A percentile compares a stretch with the other conserved stretches of the same genome.
Conservation (phyloP, 257 asterid species). For the Solanum ahanhuiri region DNA sequence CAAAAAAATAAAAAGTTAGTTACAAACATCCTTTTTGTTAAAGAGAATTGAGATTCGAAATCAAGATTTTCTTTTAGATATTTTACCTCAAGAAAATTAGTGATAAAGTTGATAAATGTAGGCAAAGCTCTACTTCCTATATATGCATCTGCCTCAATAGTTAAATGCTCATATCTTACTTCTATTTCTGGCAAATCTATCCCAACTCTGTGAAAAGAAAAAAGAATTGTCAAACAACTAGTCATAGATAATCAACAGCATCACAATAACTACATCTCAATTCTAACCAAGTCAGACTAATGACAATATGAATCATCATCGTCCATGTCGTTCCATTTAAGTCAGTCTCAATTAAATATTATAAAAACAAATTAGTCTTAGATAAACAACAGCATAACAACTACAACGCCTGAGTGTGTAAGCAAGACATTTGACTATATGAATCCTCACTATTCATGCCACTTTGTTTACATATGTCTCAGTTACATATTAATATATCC, state of each 20-base stretch:
- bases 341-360: not conserved
- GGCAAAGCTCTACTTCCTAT: not conserved
- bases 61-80: too few relatives aligned
- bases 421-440: not conserved
- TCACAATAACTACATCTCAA: not conserved
- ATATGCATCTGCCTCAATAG: not conserved
- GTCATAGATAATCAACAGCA: not conserved
- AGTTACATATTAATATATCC: not conserved
- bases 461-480: not conserved
- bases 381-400: not conserved
- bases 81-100: not conserved
- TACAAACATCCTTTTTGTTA: too few relatives aligned
- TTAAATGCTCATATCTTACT: not conserved
- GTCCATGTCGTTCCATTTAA: not conserved
- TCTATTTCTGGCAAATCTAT: not conserved
- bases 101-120: not conserved
- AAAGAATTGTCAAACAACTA: not conserved
- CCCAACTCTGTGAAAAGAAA: not conserved
- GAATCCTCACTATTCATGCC: not conserved
- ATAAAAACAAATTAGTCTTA: not conserved
- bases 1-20: too few relatives aligned
- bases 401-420: not conserved
- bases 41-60: too few relatives aligned
- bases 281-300: not conserved
- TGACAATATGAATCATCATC: not conserved